Conservation (phyloP, 805 yeast species). For the Trichomonascus vanleenenianus region DNA sequence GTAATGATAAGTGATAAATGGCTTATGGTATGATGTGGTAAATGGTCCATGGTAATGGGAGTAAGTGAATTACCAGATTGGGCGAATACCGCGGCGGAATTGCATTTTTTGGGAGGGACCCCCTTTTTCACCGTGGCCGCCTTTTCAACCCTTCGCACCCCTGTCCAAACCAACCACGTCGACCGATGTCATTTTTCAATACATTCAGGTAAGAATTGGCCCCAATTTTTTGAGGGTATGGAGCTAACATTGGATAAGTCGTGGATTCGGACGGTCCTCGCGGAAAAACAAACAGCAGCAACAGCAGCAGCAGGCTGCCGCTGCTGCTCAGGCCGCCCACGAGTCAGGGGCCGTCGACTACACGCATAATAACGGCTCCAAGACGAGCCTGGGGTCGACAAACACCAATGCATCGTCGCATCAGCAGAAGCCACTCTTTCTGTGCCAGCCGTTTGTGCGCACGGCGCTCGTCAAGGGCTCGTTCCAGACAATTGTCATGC, state of each 20-base stretch:
- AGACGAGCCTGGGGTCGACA: conserved; percentile 13
- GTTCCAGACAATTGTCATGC: conserved; percentile 87
- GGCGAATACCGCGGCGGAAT: too few species aligned
- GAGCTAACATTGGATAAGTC: conserved; percentile 13
- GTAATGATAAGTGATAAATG: too few species aligned
- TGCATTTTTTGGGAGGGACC: too few species aligned
- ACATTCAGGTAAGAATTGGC: conserved; percentile 22
- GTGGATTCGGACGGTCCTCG: conserved; percentile 54
- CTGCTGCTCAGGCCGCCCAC: background rate
- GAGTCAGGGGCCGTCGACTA: background rate
- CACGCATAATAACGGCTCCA: conserved; percentile 12
- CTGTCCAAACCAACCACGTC: conserved; percentile 1
- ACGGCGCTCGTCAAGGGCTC: conserved; percentile 95
- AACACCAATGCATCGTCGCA: conserved; percentile 12
- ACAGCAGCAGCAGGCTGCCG: conserved; percentile 4
- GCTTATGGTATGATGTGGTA: too few species aligned
- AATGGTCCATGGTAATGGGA: too few species aligned
- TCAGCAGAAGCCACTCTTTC: conserved; percentile 49
- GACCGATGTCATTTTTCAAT: conserved; percentile 26
- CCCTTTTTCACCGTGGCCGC: background rate
- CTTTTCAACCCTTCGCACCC: background rate
- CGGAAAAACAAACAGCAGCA: conserved; percentile 35
- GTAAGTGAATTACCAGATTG: too few species aligned
- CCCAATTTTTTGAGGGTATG: background rate
- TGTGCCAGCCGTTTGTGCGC: conserved; percentile 88